Evolutionary conservation across 2,329 filamentous ascomycete genomes (phyloP), one percentile per base, ranked within the genome.

Genomic region (Claviceps spartinae): DNA sequence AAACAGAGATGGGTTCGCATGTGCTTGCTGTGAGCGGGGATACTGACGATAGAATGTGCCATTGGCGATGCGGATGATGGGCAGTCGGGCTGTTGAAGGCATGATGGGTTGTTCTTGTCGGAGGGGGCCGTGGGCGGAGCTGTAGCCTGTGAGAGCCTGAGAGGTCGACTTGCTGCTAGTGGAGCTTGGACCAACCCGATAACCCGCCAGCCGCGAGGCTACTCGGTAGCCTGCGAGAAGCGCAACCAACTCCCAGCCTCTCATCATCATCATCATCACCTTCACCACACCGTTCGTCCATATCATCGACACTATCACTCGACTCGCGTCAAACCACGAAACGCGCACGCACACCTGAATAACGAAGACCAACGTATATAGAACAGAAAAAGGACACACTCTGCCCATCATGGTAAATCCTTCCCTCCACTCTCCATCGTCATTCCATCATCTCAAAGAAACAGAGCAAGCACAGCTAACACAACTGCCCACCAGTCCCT

Each of bases 1-100:
- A 63, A 95, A 95, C 4, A 96, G 71, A 5, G 87, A 74, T 22
- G 82, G 82, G 63, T 93, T 91, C 18, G 74, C 68, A 54, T 74
- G 67, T 40, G 68, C 63, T 41, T 71, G 64, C 18, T 67, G 61
- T 30, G 76, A 67, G 48, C 69, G 76, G 13, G 87, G 86, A 65
- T 90, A 83, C 48, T 82, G 77, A 42, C 82, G 80, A 69, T 91
- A 94, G 67, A 95, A 94, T 1, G 87, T 91, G 66, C 79, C 89
- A 70, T 89, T 82, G 61, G 76, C 64, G 62, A 95, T 89, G 60
- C 74, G 74, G 56, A 95, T 78, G 54, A 90, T 74, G 42, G 85
- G 82, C 22, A 70, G 67, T 53, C 68, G 24, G 7, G 20, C 11
- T 20, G 42, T 7, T 26, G 13, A 30, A n/a, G 43, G 4, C 43